Base-by-base conservation (phyloP, 169 alveolate species). In the Sarcocystis neurona region DNA sequence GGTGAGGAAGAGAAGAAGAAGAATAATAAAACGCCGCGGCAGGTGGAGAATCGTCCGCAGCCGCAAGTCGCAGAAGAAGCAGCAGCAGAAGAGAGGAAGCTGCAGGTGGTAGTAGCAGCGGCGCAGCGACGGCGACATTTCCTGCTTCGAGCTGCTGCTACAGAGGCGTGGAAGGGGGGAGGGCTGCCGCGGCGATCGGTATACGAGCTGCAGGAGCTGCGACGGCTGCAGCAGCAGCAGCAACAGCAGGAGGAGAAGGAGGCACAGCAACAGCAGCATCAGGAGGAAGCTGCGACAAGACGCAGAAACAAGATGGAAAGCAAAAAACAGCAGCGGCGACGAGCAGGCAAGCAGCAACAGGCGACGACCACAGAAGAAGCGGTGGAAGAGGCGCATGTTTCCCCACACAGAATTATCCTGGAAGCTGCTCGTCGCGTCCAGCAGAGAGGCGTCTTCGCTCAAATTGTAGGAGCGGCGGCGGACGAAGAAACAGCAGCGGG, bases 351-450 rank as follows among this genome's bases (percentile, higher is more conserved):
- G 56, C 2, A 12, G 27, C 3, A 37, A 53, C 2, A 2, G 82
- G 53, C 6, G 82, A 32, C 1, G 32, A 20, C 2, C 70, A 15
- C 70, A 20, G 82, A 43, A 2, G 82, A 72, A 32, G 5, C 27
- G 50, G 34, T 43, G 27, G 2, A 1, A 2, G 23, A 32, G 6
- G 37, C 20, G 27, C 66, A 12, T 23, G 23, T 53, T 53, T 23
- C 43, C 4, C 82, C 82, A 2, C 82, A 72, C 41, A 1, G 82
- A 18, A 43, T 72, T 72, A 15, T 72, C 2, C 4, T 72, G 2
- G 82, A 72, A 39, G 82, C 82, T 56, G 82, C 82, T 1, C 82
- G 82, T 37, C 20, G 82, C 20, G 32, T n/a, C n/a, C 82, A 72
- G 18, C 56, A 72, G 34, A 37, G 53, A 39, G 82, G 82, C 82